Evolutionary conservation across 2,329 filamentous ascomycete species (phyloP), one percentile per base, ranked within the genome.

Genomic region (Graphilbum ipis-grandicollis): DNA sequence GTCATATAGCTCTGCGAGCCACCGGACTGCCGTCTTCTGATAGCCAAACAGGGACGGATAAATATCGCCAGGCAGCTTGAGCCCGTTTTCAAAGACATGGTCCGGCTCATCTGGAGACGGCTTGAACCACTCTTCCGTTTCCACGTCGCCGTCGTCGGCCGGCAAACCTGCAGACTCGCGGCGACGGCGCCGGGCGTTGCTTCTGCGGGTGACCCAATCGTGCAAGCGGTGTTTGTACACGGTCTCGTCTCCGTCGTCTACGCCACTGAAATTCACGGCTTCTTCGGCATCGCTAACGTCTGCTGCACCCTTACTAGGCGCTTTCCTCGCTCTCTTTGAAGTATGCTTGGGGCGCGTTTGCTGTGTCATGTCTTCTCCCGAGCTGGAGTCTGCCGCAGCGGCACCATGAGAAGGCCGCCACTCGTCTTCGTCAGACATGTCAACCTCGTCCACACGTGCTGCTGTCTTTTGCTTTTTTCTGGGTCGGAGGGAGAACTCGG

Each of bases 21-120:
- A 98, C 51, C 93, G 81, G 4, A 98, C 85, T 4, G 88, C 86
- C 0, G 85, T 94, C 55, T 93, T 94, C 50, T 98, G 90, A 47
- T 98, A 98, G 44, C 92, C 84, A 48, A 96, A 98, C 0, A 98
- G 62, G 3, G 84, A 84, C 0, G 85, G 84, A 45, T 81, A 86
- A 8, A 98, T 88, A 48, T 98, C 90, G 2, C 90, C 90, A 1
- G 90, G 90, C 5, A 98, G 65, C 36, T 71, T 79, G 39, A 92
- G 72, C 3, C 72, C 79, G 29, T 81, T 78, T 36, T 80, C 75
- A 35, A 93, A 74, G 5, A 67, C 58, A 34, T 82, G 70, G 52
- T 94, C 86, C 0, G 79, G 65, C 28, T 79, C 71, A 28, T 80
- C 82, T 0, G 90, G 92, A 45, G 92, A 85, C 5, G 85, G 82